Evolutionary conservation across 805 yeast genomes (phyloP), one percentile per base, ranked within the genome.

Genomic region (Candida awuae): DNA sequence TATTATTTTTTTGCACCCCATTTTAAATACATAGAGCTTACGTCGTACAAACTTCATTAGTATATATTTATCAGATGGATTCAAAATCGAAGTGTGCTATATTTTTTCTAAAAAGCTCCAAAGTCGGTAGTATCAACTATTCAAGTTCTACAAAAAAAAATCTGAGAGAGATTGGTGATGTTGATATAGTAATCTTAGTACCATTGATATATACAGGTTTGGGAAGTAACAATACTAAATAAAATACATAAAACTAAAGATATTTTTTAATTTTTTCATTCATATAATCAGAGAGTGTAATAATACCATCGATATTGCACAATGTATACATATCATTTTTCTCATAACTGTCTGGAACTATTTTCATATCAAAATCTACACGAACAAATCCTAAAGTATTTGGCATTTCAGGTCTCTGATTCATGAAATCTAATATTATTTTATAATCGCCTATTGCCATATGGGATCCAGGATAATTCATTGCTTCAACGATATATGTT

Each of bases 401-500:
- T 44, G 80, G 84, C 8, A 80, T 71, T 16, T 78, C 82, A 1
- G 90, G 85, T 12, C 55, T 42, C 39, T 56, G 59, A 70, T 71
- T 47, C 92, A 66, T 25, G 44, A 71, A 74, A 17, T 70, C 62
- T 1, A 90, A 86, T 1, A 75, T 68, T 34, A 68, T 73, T 42
- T 92, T 66, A 44, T 79, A 66, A 54, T 84, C 94, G 48, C 73
- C 80, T 32, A 84, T 71, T 7, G 87, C 85, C 80, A 81, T 73
- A 55, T 61, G 77, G 0, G 70, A 61, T 16, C 63, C 63, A 12
- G 71, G 71, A 46, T 71, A 72, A 27, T 67, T 66, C 4, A 73
- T 65, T 1, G 82, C 75, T 42, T 77, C 84, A 52, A 76, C 55
- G 20, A 68, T 64, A 50, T 70, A 78, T 1, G 75, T 54, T 46